Percentiles rank a stretch among this genome's conserved stretches.
These are phyloP conservation scores for Chaetothyriales sp. DNA, from an alignment of 2,329 filamentous ascomycete genomes.

Conservation along the genomic window DNA sequence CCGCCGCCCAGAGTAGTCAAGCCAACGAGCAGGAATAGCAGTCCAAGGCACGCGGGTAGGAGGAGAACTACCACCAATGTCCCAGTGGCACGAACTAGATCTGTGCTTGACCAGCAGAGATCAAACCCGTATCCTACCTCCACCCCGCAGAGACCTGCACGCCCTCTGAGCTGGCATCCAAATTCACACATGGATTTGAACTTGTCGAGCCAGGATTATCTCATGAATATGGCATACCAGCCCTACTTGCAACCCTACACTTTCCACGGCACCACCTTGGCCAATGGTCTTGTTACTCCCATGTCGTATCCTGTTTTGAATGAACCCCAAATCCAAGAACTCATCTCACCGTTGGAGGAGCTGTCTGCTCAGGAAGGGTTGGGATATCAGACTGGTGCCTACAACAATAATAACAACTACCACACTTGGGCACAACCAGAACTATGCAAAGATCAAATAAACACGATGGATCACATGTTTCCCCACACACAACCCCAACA, in stretches of 20 bases:
- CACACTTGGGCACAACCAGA: constrained; percentile 3
- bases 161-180: constrained; percentile 19
- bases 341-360: constrained; percentile 14
- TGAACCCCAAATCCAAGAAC: constrained; percentile 16
- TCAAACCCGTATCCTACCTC: not conserved
- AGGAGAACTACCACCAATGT: constrained; percentile 15
- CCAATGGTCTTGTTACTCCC: constrained; percentile 17
- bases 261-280: constrained; percentile 11
- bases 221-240: constrained; percentile 1
- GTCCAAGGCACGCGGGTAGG: constrained; percentile 9
- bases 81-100: constrained; percentile 9
- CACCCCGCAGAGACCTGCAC: constrained; percentile 6
- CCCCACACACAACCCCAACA: not conserved
- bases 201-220: not conserved
- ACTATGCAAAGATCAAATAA: constrained; percentile 1
- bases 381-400: constrained; percentile 2
- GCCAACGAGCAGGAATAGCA: constrained; percentile 14
- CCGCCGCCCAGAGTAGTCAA: constrained; percentile 15
- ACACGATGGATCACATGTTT: not conserved
- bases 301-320: constrained; percentile 11
- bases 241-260: constrained; percentile 3
- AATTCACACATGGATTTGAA: constrained; percentile 6
- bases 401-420: constrained; percentile 1
- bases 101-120: constrained; percentile 14
- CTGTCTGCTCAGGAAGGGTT: constrained; percentile 3